Conservation (phyloP, 768 basidiomycete species). For the Rhizopogon vesiculosus region DNA sequence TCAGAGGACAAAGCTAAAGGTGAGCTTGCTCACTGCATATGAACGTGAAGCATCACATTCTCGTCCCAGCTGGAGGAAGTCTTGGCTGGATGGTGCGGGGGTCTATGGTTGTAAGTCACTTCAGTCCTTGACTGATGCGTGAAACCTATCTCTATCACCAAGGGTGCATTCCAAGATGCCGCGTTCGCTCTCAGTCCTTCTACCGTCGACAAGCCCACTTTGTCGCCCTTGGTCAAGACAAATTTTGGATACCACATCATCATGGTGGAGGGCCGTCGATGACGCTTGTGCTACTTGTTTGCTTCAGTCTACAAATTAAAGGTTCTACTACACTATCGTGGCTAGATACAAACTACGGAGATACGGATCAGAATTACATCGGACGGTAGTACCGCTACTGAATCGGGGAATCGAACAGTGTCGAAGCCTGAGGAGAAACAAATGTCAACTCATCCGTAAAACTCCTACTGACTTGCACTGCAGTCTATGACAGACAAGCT, state of each 20-base stretch:
- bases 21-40: slow-evolving; percentile 18
- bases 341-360: slow-evolving; percentile 2
- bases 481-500: slow-evolving; percentile 35
- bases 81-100: slow-evolving; percentile 86
- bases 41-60: background rate
- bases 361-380: background rate
- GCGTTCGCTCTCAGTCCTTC: slow-evolving; percentile 80
- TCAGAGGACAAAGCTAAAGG: slow-evolving; percentile 92
- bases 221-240: slow-evolving; percentile 76
- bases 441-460: background rate
- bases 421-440: background rate
- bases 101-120: slow-evolving; percentile 66
- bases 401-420: background rate
- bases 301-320: background rate
- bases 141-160: slow-evolving; percentile 3
- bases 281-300: slow-evolving; percentile 1
- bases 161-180: slow-evolving; percentile 82
- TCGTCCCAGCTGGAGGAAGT: slow-evolving; percentile 65
- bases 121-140: background rate
- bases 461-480: slow-evolving; percentile 45
- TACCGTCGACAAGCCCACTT: slow-evolving; percentile 70
- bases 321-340: background rate
- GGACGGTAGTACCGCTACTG: background rate
- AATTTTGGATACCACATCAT: slow-evolving; percentile 86
- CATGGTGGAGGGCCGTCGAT: slow-evolving; percentile 84